phyloP scores from a whole-genome alignment of 805 yeast genomes.

The Peterozyma xylosa region DNA sequence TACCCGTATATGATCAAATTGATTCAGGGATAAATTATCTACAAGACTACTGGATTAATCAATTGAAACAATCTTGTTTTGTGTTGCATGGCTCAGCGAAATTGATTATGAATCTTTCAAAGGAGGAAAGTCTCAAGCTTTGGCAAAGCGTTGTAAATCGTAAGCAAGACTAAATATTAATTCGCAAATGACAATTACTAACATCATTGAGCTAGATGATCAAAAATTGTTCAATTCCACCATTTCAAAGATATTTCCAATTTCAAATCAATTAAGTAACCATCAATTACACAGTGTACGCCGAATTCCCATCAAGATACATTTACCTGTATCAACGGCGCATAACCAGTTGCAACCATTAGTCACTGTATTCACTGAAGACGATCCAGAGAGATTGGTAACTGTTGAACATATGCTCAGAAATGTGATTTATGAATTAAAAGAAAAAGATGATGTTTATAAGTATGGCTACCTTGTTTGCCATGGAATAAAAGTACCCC shows the following conservation, averaged over 20 bases:
- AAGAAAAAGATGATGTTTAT: conserved; percentile 19
- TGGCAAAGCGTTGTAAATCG: conserved; percentile 44
- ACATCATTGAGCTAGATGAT: conserved; percentile 15
- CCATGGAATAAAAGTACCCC: conserved; percentile 50
- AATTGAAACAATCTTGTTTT: conserved; percentile 74
- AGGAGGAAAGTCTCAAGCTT: conserved; percentile 45
- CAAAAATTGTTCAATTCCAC: conserved; percentile 13
- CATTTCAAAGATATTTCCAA: conserved; percentile 19
- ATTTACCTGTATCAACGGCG: conserved; percentile 23
- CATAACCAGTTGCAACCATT: conserved; percentile 27
- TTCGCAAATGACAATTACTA: conserved; percentile 12
- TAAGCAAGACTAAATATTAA: conserved; percentile 19
- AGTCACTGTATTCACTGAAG: conserved; percentile 11
- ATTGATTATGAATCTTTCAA: conserved; percentile 70
- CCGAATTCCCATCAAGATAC: conserved; percentile 42
- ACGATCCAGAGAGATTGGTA: conserved; percentile 7
- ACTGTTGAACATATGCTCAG: conserved; percentile 35
- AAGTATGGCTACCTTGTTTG: conserved; percentile 34
- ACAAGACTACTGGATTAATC: conserved; percentile 61
- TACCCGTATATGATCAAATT: conserved; percentile 23
- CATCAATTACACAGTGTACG: conserved; percentile 11
- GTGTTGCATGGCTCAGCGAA: conserved; percentile 73
- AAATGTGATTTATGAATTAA: conserved; percentile 34
- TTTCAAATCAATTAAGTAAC: conserved; percentile 3
- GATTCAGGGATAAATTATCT: conserved; percentile 17